Base-by-base conservation (phyloP, 208 protist species). In the Leishmania braziliensis region DNA sequence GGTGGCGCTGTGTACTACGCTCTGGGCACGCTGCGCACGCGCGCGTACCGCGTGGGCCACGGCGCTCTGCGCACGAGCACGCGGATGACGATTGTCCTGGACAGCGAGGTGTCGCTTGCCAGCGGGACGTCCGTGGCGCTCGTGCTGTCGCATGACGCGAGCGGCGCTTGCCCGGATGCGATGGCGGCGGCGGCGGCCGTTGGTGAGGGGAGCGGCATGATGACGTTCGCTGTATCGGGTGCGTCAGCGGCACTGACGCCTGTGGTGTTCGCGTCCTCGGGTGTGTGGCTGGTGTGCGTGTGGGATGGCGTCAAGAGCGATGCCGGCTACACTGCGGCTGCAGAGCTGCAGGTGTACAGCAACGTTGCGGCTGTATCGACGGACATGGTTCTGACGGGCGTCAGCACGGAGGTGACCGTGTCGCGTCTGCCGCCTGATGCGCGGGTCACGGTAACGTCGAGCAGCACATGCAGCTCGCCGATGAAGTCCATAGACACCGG, bases 241-340 rank as follows among this genome's bases (percentile, higher is more conserved):
- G 68, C 73, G 14, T 56, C 78, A 2, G 60, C 33, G 0, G 54
- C 51, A 3, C 69, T 83, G 23, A 71, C 75, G 12, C 80, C 80
- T 3, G 83, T 92, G 56, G 9, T 63, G 9, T 90, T 90, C 73
- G 0, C 79, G 20, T 46, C 43, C 29, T 62, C 77, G 20, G 86
- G 86, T 16, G 63, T 54, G 26, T 90, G 88, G 81, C 48, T 78
- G 36, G 81, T 92, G 33, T 92, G 88, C 75, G 79, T 92, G 33
- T 77, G 86, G 2, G n/a, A 29, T n/a, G 50, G 46, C n/a, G 5
- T 50, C 60, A 58, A 79, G n/a, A 3, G 16, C 43, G 26, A 66
- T 75, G 60, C 16, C 74, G 36, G 73, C 63, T 86, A 83, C 68
- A 29, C 63, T 5, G 48, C 54, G 5, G 65, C 85, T 68, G 77